Percentiles rank a stretch among this genome's conserved stretches.
These are phyloP conservation scores for Ehretia macrophylla DNA, from an alignment of 257 asterid genomes.

Conservation along the genomic window DNA sequence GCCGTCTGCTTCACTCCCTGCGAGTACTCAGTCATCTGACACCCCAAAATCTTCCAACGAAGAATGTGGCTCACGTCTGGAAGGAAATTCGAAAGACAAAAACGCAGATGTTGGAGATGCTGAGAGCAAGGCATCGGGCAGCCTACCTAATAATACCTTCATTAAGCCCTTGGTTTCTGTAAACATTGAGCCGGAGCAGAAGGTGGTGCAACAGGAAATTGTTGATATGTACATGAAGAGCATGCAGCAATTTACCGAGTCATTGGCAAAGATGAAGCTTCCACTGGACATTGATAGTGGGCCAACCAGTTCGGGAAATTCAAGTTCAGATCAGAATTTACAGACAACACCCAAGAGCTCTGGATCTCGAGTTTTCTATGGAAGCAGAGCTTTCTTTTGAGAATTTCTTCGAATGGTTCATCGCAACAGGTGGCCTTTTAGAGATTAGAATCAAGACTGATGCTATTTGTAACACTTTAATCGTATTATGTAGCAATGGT, in stretches of 20 bases:
- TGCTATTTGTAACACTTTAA: conserved; percentile 6
- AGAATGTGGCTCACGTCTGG: conserved; percentile 40
- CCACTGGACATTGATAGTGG: conserved; percentile 77
- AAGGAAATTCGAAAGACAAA: conserved; percentile 39
- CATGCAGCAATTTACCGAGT: conserved; percentile 95
- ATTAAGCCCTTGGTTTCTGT: conserved; percentile 52
- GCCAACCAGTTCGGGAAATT: conserved; percentile 70
- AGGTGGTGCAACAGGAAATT: conserved; percentile 91
- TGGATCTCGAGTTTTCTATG: conserved; percentile 85
- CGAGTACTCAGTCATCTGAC: conserved; percentile 47
- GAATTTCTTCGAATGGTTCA: not conserved
- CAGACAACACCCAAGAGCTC: conserved; percentile 61
- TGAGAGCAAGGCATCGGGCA: conserved; percentile 37
- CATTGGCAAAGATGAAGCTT: conserved; percentile 93
- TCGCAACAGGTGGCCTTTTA: conserved; percentile 41
- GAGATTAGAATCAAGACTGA: conserved; percentile 34
- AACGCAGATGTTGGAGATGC: conserved; percentile 27
- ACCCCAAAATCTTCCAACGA: conserved; percentile 43
- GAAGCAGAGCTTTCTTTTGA: conserved; percentile 97
- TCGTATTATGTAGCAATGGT: conserved; percentile 4
- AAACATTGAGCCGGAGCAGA: conserved; percentile 54
- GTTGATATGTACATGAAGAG: conserved; percentile 99
- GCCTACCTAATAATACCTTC: conserved; percentile 17
- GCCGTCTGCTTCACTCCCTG: conserved; percentile 42
- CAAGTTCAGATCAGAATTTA: conserved; percentile 68